Evolutionary conservation across 179 eudicot genomes (phyloP).

Genomic region (Beta corolliflora): DNA sequence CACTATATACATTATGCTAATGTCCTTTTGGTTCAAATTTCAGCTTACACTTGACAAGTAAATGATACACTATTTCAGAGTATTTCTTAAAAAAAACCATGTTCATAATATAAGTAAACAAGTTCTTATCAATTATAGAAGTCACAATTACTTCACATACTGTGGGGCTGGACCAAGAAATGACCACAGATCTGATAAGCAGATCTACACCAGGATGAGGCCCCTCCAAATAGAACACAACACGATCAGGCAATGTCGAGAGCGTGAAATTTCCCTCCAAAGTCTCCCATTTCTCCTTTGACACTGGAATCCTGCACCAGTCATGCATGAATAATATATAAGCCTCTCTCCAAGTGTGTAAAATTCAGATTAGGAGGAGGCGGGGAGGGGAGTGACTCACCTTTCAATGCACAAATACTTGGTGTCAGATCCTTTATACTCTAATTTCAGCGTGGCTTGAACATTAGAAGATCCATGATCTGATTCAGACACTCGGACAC

Average conservation of each 20-base stretch:
- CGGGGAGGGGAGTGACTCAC: conserved; percentile 31
- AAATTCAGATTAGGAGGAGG: too few species aligned
- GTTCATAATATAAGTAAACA: background rate
- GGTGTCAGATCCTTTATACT: conserved; percentile 40
- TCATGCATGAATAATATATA: background rate
- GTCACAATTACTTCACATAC: conserved; percentile 37
- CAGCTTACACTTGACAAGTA: background rate
- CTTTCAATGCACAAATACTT: conserved; percentile 61
- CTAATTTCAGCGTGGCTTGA: conserved; percentile 65
- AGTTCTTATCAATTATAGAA: background rate
- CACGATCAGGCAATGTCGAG: conserved; percentile 51
- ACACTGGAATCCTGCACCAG: conserved; percentile 52
- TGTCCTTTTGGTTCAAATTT: background rate
- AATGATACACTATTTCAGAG: background rate
- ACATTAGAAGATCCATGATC: conserved; percentile 50
- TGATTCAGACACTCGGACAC: conserved; percentile 58
- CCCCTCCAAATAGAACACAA: conserved; percentile 82
- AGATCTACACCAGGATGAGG: conserved; percentile 81
- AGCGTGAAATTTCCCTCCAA: conserved; percentile 72
- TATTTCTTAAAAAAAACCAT: background rate
- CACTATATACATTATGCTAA: background rate
- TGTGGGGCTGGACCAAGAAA: conserved; percentile 41
- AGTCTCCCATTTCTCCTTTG: conserved; percentile 54
- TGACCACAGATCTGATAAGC: conserved; percentile 63
- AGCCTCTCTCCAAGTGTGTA: conserved; percentile 8